phyloP scores from a whole-genome alignment of 257 asterid genomes.

The Coffea canephora region DNA sequence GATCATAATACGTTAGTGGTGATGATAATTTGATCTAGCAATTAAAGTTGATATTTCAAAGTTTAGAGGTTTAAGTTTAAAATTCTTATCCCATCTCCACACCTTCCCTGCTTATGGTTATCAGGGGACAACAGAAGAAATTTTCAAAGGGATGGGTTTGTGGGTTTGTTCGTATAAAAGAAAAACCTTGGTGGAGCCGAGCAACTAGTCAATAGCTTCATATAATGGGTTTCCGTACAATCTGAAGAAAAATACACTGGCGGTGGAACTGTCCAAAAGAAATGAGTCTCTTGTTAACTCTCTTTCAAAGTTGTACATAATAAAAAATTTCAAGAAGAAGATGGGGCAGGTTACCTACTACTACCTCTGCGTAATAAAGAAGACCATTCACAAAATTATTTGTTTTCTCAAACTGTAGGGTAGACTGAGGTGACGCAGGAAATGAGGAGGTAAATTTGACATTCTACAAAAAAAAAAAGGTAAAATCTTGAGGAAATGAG shows the following conservation, averaged over 20 bases:
- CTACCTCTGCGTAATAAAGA: background rate
- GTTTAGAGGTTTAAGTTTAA: too few species aligned
- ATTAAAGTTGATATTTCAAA: too few species aligned
- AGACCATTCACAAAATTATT: background rate
- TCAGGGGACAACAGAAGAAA: background rate
- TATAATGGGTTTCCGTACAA: background rate
- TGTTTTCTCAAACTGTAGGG: background rate
- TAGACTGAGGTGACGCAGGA: background rate
- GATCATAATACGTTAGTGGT: too few species aligned
- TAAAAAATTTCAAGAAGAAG: background rate
- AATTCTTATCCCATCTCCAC: too few species aligned
- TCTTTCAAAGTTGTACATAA: background rate
- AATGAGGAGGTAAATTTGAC: too few species aligned
- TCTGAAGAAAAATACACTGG: too few species aligned
- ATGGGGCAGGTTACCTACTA: background rate
- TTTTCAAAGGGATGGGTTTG: too few species aligned
- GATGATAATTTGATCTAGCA: background rate
- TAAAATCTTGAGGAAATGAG: background rate
- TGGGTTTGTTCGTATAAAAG: too few species aligned
- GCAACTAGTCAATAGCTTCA: too few species aligned
- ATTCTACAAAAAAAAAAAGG: too few species aligned
- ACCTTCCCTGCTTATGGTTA: background rate
- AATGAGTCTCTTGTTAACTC: background rate
- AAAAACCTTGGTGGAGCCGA: too few species aligned
- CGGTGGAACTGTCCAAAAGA: background rate